Base-by-base conservation (phyloP, 768 basidiomycete genomes). In the Cystofilobasidium capitatum region DNA sequence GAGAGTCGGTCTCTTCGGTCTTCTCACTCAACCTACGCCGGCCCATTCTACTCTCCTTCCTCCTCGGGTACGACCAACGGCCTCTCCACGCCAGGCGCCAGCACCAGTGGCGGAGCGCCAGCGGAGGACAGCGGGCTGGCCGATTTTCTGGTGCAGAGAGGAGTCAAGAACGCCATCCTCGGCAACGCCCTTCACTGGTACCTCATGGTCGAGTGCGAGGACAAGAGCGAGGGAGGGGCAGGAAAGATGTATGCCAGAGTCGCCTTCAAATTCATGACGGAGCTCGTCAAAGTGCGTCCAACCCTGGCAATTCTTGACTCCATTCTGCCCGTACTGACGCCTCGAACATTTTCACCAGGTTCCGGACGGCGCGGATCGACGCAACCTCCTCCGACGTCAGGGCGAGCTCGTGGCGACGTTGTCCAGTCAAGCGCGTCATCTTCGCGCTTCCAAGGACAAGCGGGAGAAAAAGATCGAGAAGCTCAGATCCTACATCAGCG, bases 381-480 rank as follows among this genome's bases (percentile, higher is more conserved):
- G 91, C 33, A 90, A 92, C 71, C 81, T 89, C n/a, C 84, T 97
- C 77, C 83, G 85, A n/a, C 82, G 92, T 20, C 96, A 98, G 77
- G 91, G 87, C 6, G 85, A 93, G 45, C 83, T 98, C 63, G 84
- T 98, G 26, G 88, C 89, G 55, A 86, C 85, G 1, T 81, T 99
- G 2, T 88, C 88, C 0, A 86, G 87, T 69, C 85, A 88, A 35
- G 92, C 96, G 0, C 85, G 85, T 70, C 91, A 97, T 69, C 81
- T 97, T 0, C 85, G 91, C 31, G 85, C 82, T 8, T 91, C 88
- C 0, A 98, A 97, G 74, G 94, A 98, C 73, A 84, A 89, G 3
- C 84, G 94, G 10, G 91, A 90, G 14, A 98, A 94, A 81, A 98
- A 97, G 81, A 97, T 98, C 71, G 94, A 97, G 71, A 93, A 92